Evolutionary conservation across 306 rosid genomes (phyloP).

Genomic region (Nissolia schottii): DNA sequence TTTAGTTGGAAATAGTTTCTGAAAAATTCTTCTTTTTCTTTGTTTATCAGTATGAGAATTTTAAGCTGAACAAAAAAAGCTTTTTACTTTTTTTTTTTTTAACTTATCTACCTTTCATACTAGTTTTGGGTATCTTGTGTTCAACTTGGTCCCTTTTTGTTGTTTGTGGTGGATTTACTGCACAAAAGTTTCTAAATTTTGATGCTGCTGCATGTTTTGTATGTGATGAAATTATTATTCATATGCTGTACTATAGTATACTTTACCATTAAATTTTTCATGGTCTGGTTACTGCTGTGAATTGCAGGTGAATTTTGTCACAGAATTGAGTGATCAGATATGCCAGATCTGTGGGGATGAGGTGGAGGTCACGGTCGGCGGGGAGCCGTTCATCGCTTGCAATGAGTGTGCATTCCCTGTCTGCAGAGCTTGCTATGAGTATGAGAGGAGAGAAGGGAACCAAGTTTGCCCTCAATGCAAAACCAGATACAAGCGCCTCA

Average conservation of each 20-base stretch:
- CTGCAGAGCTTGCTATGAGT: conserved; percentile 86
- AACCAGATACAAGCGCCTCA: conserved; percentile 81
- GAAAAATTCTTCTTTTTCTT: background rate
- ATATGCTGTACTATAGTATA: background rate
- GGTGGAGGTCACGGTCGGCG: conserved; percentile 64
- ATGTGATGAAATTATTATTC: background rate
- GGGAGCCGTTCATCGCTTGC: conserved; percentile 88
- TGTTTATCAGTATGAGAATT: background rate
- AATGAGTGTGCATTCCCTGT: conserved; percentile 93
- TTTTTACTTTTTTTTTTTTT: too few relatives aligned
- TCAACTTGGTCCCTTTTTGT: background rate
- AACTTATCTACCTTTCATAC: background rate
- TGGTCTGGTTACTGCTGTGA: conserved; percentile 10
- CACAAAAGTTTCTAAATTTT: background rate
- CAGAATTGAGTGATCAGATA: conserved; percentile 73
- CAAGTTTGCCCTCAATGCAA: conserved; percentile 91
- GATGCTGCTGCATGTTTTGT: conserved; percentile 4
- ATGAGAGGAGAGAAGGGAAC: conserved; percentile 93
- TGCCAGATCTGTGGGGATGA: conserved; percentile 98
- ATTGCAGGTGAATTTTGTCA: conserved; percentile 64
- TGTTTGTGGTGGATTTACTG: background rate
- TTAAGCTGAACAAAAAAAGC: background rate
- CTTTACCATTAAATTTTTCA: background rate
- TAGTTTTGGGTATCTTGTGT: background rate
- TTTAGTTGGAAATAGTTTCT: background rate